A percentile compares a stretch with the other conserved stretches of the same genome.
Conservation (phyloP, 2,329 filamentous ascomycete species). For the Tolypocladium amazonense region DNA sequence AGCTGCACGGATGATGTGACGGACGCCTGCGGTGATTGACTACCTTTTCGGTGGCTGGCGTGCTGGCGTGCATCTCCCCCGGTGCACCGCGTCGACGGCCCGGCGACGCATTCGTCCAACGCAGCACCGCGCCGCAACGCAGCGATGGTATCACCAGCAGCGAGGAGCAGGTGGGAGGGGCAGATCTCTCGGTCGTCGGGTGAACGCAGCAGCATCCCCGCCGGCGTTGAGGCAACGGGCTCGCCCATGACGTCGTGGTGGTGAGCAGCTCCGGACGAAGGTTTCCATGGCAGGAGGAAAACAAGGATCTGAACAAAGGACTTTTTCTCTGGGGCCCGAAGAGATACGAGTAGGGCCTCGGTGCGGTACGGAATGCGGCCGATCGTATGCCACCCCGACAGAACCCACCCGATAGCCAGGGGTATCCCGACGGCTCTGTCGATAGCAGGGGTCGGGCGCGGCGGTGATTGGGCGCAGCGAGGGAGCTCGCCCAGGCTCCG, state of each 20-base stretch:
- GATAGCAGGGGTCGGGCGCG: background rate
- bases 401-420: background rate
- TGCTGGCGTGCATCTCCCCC: background rate
- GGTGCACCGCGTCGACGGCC: background rate
- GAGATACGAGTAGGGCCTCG: background rate
- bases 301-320: background rate
- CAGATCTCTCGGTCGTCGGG: background rate
- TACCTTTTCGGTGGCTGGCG: background rate
- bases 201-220: background rate
- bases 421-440: background rate
- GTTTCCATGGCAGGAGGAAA: background rate
- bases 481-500: too few species aligned
- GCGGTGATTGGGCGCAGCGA: background rate
- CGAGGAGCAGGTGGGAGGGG: background rate
- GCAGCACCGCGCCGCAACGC: background rate
- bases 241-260: background rate
- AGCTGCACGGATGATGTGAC: background rate
- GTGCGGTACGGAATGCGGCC: background rate
- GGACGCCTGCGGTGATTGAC: background rate
- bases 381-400: background rate
- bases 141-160: background rate
- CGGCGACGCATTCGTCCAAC: background rate
- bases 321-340: background rate
- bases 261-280: background rate
- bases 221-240: background rate